Percentiles rank a stretch among this genome's conserved stretches.
Conservation (phyloP, 148 eudicot species). For the Camellia granthamiana region DNA sequence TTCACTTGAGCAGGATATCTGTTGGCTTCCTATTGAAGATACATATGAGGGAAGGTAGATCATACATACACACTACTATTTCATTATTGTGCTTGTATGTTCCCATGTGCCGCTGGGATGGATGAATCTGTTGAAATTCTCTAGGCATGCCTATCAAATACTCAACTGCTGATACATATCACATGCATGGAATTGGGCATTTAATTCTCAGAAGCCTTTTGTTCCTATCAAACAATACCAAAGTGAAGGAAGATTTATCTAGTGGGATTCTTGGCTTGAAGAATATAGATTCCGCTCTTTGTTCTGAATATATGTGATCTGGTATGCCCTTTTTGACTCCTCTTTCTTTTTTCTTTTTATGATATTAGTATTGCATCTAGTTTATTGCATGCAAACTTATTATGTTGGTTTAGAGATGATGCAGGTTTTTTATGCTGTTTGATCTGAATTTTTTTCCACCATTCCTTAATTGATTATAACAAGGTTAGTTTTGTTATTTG, state of each 20-base stretch:
- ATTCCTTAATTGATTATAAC: background rate
- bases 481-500: background rate
- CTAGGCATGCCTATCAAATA: background rate
- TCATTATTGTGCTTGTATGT: background rate
- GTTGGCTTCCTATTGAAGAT: constrained; percentile 18
- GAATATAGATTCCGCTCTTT: background rate
- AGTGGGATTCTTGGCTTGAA: constrained; percentile 6
- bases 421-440: constrained; percentile 10
- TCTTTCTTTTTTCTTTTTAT: background rate
- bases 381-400: background rate
- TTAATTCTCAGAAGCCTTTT: background rate
- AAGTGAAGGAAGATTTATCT: constrained; percentile 3
- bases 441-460: background rate
- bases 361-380: background rate
- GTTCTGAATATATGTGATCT: background rate
- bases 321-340: background rate
- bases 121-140: background rate
- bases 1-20: constrained; percentile 16
- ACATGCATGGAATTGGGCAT: background rate
- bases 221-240: background rate
- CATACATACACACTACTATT: background rate
- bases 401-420: background rate
- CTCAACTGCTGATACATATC: background rate
- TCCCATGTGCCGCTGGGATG: background rate
- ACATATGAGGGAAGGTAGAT: constrained; percentile 3